Conservation (phyloP, 192 early-diverging fungal species). For the Thoreauomyces humboldtii region DNA sequence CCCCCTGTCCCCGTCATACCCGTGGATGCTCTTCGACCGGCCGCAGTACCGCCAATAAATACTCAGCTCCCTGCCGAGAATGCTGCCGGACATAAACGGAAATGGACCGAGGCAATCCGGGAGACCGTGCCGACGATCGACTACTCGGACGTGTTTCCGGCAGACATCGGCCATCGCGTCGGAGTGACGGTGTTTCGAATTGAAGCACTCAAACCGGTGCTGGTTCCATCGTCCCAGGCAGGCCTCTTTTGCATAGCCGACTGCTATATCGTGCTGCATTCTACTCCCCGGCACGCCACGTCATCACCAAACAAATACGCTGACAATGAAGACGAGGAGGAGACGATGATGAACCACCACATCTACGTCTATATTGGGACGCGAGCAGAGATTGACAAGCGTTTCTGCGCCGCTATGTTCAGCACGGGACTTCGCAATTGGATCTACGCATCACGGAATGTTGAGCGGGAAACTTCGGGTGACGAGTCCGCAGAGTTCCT, state of each 20-base stretch:
- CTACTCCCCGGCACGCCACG: neutral
- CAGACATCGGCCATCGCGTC: constrained; percentile 1
- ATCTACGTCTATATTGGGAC: constrained; percentile 52
- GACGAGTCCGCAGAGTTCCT: constrained; percentile 33
- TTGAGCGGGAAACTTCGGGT: constrained; percentile 26
- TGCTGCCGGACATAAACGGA: too few relatives aligned
- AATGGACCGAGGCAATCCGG: constrained; percentile 13
- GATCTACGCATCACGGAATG: constrained; percentile 19
- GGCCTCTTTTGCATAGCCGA: constrained; percentile 50
- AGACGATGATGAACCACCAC: constrained; percentile 19
- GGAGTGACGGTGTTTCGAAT: constrained; percentile 46
- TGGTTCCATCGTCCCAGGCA: neutral
- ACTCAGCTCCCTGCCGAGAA: too few relatives aligned
- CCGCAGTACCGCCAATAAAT: neutral
- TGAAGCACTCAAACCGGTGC: constrained; percentile 40
- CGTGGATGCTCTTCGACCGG: neutral
- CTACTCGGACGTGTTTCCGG: constrained; percentile 42
- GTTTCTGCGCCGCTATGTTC: constrained; percentile 54
- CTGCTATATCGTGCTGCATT: constrained; percentile 44
- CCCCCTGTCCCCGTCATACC: neutral
- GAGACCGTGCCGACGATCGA: constrained; percentile 29
- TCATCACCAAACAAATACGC: neutral
- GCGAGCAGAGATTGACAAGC: constrained; percentile 49
- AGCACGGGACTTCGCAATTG: constrained; percentile 45
- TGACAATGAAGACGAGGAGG: constrained; percentile 16